Evolutionary conservation across 1,284 basidiomycete genomes (phyloP), one percentile per base, ranked within the genome.

Genomic region (Malassezia furfur): DNA sequence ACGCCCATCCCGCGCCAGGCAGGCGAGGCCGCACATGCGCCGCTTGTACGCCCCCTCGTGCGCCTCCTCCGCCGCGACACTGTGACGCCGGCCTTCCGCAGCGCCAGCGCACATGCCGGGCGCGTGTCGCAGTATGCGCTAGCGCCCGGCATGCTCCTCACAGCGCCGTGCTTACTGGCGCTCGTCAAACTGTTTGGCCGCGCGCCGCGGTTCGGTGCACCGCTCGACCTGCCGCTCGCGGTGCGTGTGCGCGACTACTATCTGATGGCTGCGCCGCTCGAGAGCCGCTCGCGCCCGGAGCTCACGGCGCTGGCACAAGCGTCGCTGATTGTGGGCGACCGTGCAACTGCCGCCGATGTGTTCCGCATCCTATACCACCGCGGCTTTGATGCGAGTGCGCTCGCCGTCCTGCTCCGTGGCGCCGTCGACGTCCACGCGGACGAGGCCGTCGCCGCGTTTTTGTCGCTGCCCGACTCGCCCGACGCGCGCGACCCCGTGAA

Each of bases 241-340:
- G 32, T 34, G 17, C 14, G 30, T 4, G 50, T 57, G 17, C 55
- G 55, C 17, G 55, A 57, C 25, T 37, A 52, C 30, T 52, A 28
- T 34, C 30, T 57, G 34, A 31, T 15, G 10, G 11, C 32, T 21
- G 10, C n/a, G 31, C 32, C 46, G 30, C 28, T 21, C 31, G 14
- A 28, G 15, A 12, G 11, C 7, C 14, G 30, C 9, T 25, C 45
- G 12, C 55, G 51, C 21, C 22, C 34, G 11, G 31, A 57, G 15
- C 44, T 57, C 34, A 57, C 55, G 1, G 50, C 55, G n/a, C 40
- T 57, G 6, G 28, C 51, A 36, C 55, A 57, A n/a, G 45, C 50
- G 8, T 57, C 50, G 2, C 22, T 57, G 2, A 21, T 52, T n/a
- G 9, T 57, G 9, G 32, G 46, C 21, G 55, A 57, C 21, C n/a